Percentiles rank a stretch among this genome's conserved stretches.
phyloP scores from a whole-genome alignment of 2,329 filamentous ascomycete genomes.

The Phoma sp. region DNA sequence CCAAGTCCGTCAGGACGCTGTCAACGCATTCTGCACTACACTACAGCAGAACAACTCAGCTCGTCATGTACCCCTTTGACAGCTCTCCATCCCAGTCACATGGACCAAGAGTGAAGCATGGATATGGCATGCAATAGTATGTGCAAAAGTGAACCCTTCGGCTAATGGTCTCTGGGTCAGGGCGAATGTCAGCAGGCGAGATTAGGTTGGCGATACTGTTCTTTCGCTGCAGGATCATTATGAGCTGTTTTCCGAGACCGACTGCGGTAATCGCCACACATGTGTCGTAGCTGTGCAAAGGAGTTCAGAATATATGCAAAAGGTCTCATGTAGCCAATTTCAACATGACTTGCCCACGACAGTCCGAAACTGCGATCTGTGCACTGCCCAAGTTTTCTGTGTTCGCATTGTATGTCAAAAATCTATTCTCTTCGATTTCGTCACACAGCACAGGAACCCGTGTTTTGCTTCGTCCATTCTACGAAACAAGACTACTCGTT shows the following conservation, averaged over 20 bases:
- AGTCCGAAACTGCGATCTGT: no score
- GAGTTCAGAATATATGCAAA: no score
- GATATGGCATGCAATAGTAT: constrained; percentile 10
- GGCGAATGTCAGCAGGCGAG: constrained; percentile 1
- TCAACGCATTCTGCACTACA: not conserved
- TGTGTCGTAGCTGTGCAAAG: no score
- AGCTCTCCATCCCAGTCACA: not conserved
- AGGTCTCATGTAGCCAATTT: no score
- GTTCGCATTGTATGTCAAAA: no score
- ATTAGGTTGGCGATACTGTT: no score
- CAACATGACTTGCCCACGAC: no score
- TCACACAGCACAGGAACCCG: not conserved
- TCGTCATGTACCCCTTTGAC: not conserved
- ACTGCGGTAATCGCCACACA: no score
- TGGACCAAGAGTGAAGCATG: not conserved
- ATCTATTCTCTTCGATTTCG: no score
- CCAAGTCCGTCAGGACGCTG: not conserved
- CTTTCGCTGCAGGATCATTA: not conserved
- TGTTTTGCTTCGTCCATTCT: not conserved
- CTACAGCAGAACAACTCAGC: constrained; percentile 2
- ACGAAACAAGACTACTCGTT: not conserved
- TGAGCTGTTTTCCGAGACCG: no score
- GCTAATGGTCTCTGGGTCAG: not conserved
- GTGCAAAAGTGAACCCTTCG: constrained; percentile 8
- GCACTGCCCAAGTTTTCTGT: no score